Evolutionary conservation across 768 basidiomycete genomes (phyloP), one percentile per base, ranked within the genome.

Genomic region (Bullera alba): DNA sequence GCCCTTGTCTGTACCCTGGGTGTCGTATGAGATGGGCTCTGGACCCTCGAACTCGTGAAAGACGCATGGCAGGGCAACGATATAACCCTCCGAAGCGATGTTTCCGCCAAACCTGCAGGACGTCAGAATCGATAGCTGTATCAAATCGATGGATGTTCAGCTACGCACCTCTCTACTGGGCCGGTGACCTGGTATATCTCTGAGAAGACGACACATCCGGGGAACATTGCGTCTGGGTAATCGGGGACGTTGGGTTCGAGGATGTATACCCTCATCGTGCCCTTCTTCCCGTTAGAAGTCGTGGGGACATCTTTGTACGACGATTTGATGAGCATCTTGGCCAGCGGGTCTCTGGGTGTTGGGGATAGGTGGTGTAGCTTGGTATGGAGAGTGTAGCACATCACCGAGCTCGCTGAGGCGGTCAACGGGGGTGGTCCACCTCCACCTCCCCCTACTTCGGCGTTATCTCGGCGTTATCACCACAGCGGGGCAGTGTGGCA

Each of bases 101-200:
- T 65, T 65, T 19, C 61, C 45, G 15, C 67, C 69, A 45, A 72
- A 71, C 17, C 65, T 62, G 36, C 47, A 23, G 12, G 10, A 16
- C 30, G 1, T 26, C 29, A 22, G 21, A 7, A 4, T 7, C 35
- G 19, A 23, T 3, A 26, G 5, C 87, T 7, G 87, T 88, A 58
- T 91, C 88, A 74, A 86, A 14, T 85, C 83, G 0, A 85, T 86
- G 65, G 15, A 16, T 21, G 8, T 6, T 16, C 14, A 3, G 5
- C 15, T 38, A 54, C 59, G 48, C 87, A 89, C 43, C 91, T 81
- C 69, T 92, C 90, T n/a, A 93, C 91, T 29, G 91, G 91, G 0
- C 89, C 89, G n/a, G 88, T 92, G 1, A 92, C 89, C 54, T 74
- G 73, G 42, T 95, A 96, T 48, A 96, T 96, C 75, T 93, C 91